Evolutionary conservation across 2,329 filamentous ascomycete genomes (phyloP).

Genomic region (Penicillium sp.): DNA sequence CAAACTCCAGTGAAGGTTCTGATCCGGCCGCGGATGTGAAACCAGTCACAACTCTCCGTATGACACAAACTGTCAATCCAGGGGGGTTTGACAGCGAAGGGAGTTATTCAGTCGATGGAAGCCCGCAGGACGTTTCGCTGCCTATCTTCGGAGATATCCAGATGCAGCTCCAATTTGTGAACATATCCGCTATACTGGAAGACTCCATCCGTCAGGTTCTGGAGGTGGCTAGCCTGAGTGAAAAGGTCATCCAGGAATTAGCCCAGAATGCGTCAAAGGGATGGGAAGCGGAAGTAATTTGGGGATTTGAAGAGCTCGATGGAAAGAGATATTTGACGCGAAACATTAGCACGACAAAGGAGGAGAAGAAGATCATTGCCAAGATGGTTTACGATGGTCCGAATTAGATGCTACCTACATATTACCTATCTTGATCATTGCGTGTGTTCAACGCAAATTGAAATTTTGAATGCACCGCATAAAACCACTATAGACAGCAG

Average conservation of each 20-base stretch:
- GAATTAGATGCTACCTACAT: not conserved
- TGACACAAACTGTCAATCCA: slow-evolving; percentile 18
- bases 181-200: slow-evolving; percentile 5
- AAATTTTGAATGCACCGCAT: not conserved
- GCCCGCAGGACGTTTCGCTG: slow-evolving; percentile 6
- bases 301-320: slow-evolving; percentile 21
- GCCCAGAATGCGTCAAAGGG: slow-evolving; percentile 13
- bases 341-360: slow-evolving; percentile 10
- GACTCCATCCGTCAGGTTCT: slow-evolving; percentile 8
- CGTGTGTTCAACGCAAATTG: not conserved
- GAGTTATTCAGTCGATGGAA: slow-evolving; percentile 14
- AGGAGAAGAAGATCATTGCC: not conserved
- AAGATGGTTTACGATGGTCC: slow-evolving; percentile 5
- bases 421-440: too few relatives aligned
- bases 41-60: slow-evolving; percentile 7
- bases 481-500: not conserved
- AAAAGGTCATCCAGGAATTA: slow-evolving; percentile 15
- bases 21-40: not conserved
- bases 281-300: slow-evolving; percentile 20
- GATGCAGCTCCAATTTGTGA: slow-evolving; percentile 11
- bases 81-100: slow-evolving; percentile 20
- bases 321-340: slow-evolving; percentile 17
- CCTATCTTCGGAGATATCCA: slow-evolving; percentile 22
- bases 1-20: not conserved
- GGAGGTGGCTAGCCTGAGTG: not conserved